phyloP scores from a whole-genome alignment of 2,329 filamentous ascomycete genomes.

The Aspergillus sp. region DNA sequence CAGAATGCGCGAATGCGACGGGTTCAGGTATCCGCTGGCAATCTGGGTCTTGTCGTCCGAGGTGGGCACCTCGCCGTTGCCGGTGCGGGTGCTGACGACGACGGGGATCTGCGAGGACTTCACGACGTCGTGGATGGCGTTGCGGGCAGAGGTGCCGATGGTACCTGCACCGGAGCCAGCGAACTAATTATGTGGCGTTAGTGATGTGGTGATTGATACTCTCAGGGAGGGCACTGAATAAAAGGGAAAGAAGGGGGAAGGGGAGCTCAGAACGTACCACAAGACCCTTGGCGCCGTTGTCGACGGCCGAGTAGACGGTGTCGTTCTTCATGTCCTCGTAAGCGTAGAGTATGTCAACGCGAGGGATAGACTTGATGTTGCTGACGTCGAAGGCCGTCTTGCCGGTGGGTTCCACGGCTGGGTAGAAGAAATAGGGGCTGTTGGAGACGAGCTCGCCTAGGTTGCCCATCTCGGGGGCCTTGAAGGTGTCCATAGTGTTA shows the following conservation, averaged over 20 bases:
- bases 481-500: conserved; percentile 64
- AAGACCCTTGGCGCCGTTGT: conserved; percentile 26
- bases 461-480: conserved; percentile 56
- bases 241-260: too few relatives aligned
- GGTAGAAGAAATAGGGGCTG: conserved; percentile 61
- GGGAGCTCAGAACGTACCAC: conserved; percentile 17
- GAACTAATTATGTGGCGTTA: conserved; percentile 12
- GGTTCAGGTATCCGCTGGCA: conserved; percentile 23
- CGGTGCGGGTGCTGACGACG: conserved; percentile 24
- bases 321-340: conserved; percentile 28
- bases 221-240: too few relatives aligned
- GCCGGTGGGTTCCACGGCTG: conserved; percentile 50
- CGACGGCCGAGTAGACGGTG: conserved; percentile 20
- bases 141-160: conserved; percentile 17
- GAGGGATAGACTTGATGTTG: conserved; percentile 20
- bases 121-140: conserved; percentile 18
- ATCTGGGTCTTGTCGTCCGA: conserved; percentile 16
- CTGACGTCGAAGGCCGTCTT: conserved; percentile 28
- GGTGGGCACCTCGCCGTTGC: conserved; percentile 25
- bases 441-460: conserved; percentile 60
- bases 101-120: conserved; percentile 19
- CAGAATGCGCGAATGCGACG: conserved; percentile 17
- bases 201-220: too few relatives aligned
- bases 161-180: conserved; percentile 25
- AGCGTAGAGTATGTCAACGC: conserved; percentile 28